phyloP scores from a whole-genome alignment of 2,329 filamentous ascomycete genomes.

The Phoma sp. region DNA sequence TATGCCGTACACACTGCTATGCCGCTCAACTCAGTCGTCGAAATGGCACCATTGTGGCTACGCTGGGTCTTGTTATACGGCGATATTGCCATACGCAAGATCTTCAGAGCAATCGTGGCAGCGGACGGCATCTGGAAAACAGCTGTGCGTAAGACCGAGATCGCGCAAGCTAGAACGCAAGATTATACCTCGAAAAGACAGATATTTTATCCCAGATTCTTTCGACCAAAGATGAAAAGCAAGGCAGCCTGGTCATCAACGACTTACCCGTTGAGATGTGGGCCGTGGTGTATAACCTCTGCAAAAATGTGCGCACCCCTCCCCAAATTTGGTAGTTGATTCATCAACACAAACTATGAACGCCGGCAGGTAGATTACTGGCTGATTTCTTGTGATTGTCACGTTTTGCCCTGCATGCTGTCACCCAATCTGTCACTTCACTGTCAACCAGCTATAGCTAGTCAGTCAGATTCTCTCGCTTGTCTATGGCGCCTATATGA shows the following conservation, averaged over 20 bases:
- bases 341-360: too few relatives aligned
- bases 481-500: too few relatives aligned
- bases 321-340: too few relatives aligned
- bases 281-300: conserved; percentile 29
- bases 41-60: conserved; percentile 18
- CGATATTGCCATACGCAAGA: conserved; percentile 24
- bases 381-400: too few relatives aligned
- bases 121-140: conserved; percentile 23
- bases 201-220: conserved; percentile 42
- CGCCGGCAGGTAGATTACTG: too few relatives aligned
- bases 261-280: conserved; percentile 40
- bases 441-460: too few relatives aligned
- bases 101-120: conserved; percentile 31
- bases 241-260: conserved; percentile 36
- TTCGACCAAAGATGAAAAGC: conserved; percentile 35
- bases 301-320: too few relatives aligned
- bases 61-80: conserved; percentile 13
- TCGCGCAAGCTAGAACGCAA: conserved; percentile 15
- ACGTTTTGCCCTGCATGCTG: too few relatives aligned
- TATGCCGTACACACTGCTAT: conserved; percentile 45
- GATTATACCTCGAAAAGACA: conserved; percentile 23
- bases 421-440: too few relatives aligned
- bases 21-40: conserved; percentile 24
- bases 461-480: too few relatives aligned
- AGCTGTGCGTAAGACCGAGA: conserved; percentile 23